Conservation (phyloP, 306 rosid genomes). For the Dalbergia cultrata region DNA sequence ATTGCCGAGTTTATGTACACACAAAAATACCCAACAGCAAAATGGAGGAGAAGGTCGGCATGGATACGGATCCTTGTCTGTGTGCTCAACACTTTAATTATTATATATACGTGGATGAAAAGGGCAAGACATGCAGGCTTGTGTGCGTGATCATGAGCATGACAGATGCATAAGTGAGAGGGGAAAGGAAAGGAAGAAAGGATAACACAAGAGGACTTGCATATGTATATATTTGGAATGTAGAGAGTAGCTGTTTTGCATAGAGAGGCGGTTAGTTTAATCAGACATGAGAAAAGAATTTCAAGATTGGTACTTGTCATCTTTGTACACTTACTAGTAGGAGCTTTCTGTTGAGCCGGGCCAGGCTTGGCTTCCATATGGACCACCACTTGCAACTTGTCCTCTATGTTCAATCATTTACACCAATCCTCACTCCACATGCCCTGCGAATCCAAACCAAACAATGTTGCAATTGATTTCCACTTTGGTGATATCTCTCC, state of each 20-base stretch:
- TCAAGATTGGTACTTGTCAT: constrained; percentile 42
- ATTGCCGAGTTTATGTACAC: not conserved
- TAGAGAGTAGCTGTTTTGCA: constrained; percentile 5
- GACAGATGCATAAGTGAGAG: constrained; percentile 47
- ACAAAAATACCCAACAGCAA: constrained; percentile 11
- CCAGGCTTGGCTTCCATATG: constrained; percentile 34
- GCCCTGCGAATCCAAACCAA: constrained; percentile 42
- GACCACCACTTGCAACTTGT: constrained; percentile 67
- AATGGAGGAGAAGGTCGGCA: constrained; percentile 23
- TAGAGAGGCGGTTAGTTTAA: not conserved
- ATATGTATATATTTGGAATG: not conserved
- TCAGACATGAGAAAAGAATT: constrained; percentile 33
- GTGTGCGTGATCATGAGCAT: constrained; percentile 46
- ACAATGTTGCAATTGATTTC: constrained; percentile 3
- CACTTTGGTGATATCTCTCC: constrained; percentile 29
- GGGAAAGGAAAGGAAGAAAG: not conserved
- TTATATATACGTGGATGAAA: constrained; percentile 56
- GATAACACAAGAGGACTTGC: not conserved
- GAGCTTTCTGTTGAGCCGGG: constrained; percentile 31
- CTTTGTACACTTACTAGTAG: not conserved
- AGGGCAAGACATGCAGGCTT: constrained; percentile 76
- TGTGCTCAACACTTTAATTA: constrained; percentile 45
- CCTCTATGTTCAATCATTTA: constrained; percentile 54
- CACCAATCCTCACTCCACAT: constrained; percentile 47
- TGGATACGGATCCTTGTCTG: constrained; percentile 34